A percentile compares a stretch with the other conserved stretches of the same genome.
These are phyloP conservation scores for Betula pendula DNA, from an alignment of 306 rosid genomes.

Conservation along the genomic window DNA sequence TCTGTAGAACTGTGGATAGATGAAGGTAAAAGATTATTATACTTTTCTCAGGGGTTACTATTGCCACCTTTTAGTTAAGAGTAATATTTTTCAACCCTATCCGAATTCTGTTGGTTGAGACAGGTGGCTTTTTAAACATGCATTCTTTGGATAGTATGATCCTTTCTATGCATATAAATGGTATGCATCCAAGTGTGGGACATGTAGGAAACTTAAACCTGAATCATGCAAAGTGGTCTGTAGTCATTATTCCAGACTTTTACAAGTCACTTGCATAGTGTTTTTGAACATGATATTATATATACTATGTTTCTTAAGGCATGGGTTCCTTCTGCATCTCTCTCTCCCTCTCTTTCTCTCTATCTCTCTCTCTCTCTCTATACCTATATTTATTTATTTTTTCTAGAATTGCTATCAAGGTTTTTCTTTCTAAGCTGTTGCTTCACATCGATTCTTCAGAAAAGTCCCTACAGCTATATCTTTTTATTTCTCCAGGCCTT, in stretches of 20 bases:
- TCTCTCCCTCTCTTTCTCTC: too few relatives aligned
- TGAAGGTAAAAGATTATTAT: too few relatives aligned
- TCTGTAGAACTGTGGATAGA: background rate
- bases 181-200: background rate
- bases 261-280: background rate
- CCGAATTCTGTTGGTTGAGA: background rate
- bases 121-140: background rate
- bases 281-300: too few relatives aligned
- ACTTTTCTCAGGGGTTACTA: background rate
- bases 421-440: background rate
- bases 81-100: background rate
- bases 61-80: background rate
- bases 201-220: background rate
- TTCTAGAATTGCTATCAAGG: background rate
- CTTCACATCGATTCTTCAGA: background rate
- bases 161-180: background rate
- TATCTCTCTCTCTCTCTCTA: too few relatives aligned
- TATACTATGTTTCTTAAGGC: background rate
- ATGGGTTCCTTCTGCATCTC: background rate
- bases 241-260: background rate
- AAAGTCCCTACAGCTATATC: background rate
- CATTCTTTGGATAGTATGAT: background rate
- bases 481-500: background rate
- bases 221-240: background rate
- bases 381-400: too few relatives aligned